Evolutionary conservation across 345 rosid species (phyloP).

Genomic region (Rhodomyrtus tomentosa): DNA sequence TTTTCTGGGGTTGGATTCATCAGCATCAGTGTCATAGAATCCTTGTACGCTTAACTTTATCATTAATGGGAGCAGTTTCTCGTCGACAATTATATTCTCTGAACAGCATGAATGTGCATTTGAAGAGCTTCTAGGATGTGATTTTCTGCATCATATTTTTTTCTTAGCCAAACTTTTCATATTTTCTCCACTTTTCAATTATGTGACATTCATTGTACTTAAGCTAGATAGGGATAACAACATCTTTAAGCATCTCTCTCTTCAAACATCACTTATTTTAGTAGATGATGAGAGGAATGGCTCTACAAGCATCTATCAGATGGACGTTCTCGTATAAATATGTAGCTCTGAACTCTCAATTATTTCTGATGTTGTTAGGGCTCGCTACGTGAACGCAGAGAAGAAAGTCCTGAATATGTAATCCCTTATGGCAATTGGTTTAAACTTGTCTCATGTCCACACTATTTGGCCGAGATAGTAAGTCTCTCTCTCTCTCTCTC

Average conservation of each 20-base stretch:
- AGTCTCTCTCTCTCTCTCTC: background rate
- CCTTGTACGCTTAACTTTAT: constrained; percentile 29
- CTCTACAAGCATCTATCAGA: background rate
- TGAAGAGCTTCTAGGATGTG: background rate
- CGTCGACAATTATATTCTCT: background rate
- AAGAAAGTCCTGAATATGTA: constrained; percentile 25
- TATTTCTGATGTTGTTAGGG: constrained; percentile 25
- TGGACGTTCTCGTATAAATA: background rate
- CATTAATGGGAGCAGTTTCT: background rate
- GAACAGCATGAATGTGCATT: background rate
- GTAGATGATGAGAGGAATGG: background rate
- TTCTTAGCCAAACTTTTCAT: constrained; percentile 57
- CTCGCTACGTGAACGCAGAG: constrained; percentile 26
- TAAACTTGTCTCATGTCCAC: constrained; percentile 61
- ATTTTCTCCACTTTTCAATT: background rate
- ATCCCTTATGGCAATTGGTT: constrained; percentile 80
- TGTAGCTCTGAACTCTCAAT: background rate
- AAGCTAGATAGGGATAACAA: background rate
- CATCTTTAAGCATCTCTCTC: background rate
- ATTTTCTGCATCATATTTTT: background rate
- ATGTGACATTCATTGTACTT: background rate
- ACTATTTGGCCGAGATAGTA: constrained; percentile 82
- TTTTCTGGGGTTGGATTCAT: constrained; percentile 72
- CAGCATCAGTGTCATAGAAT: constrained; percentile 51
- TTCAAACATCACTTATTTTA: background rate